Evolutionary conservation across 805 yeast genomes (phyloP), one percentile per base, ranked within the genome.

Genomic region (Candida chilensis): DNA sequence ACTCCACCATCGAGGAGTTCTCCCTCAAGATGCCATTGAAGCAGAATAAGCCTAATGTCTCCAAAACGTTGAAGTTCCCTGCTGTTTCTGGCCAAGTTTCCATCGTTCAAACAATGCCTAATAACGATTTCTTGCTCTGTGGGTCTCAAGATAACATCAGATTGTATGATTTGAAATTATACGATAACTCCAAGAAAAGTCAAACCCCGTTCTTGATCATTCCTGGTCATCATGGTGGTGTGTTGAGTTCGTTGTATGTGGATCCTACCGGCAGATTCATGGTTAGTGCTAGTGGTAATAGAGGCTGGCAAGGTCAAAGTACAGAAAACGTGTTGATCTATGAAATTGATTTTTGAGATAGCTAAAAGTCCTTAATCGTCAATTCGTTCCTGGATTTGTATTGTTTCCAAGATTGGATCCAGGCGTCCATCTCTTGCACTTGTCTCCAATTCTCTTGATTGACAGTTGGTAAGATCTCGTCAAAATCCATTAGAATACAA

Each of bases 151-250:
- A 92, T 48, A 92, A 92, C 46, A 77, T 92, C 21, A 66, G 98
- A 43, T 57, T 92, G 17, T 92, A 86, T 55, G 94, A 92, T 46
- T 62, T 87, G 35, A 54, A 66, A 39, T 44, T 69, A 30, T 52
- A 67, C 36, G 60, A 61, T 21, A 54, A 51, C 19, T 38, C 47
- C 13, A 55, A 47, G 22, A 47, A 44, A 33, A 56, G 57, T 26
- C 69, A 65, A 17, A 65, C 80, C 6, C 96, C 96, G 12, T 92
- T 90, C 48, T 67, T 79, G 50, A 88, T 94, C 42, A 70, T 92
- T 8, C 96, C 98, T 0, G 97, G 98, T 1, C 97, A 92, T 52
- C 95, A 85, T 47, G 97, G 98, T 29, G 95, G 96, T 17, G 73
- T 75, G 3, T 60, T 92, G 20, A 81, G 94, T 28, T 74, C 76